Conservation (phyloP, 2,329 filamentous ascomycete genomes). For the Diaporthe helianthi region DNA sequence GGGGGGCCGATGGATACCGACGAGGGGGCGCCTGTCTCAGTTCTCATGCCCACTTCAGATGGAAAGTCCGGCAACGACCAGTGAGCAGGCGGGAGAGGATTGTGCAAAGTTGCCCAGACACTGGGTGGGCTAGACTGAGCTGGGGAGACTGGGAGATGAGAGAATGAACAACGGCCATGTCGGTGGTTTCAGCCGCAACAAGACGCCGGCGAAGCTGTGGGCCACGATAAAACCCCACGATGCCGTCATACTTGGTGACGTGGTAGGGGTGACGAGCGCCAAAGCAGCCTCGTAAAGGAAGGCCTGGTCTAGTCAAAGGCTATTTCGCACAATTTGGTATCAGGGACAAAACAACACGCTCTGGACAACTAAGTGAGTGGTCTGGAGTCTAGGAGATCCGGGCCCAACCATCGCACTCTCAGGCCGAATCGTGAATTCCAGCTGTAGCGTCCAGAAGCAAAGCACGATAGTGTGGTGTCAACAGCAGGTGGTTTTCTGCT, state of each 20-base stretch:
- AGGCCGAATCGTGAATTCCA: background rate
- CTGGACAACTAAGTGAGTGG: background rate
- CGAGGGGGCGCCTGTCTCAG: conserved; percentile 33
- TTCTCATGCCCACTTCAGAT: conserved; percentile 29
- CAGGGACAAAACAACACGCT: background rate
- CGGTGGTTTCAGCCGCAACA: conserved; percentile 11
- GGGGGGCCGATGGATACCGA: conserved; percentile 30
- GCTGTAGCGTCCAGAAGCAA: conserved; percentile 11
- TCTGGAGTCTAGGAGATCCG: background rate
- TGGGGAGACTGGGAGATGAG: background rate
- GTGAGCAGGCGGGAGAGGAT: conserved; percentile 18
- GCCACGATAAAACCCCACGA: conserved; percentile 12
- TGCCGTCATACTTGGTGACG: conserved; percentile 25
- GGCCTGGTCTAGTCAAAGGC: background rate
- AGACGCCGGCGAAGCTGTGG: conserved; percentile 11
- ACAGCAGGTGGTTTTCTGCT: background rate
- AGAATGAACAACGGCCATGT: conserved; percentile 22
- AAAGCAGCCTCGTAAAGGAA: background rate
- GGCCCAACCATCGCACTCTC: background rate
- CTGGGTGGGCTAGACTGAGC: conserved; percentile 8
- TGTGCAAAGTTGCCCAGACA: conserved; percentile 7
- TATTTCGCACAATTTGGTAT: conserved; percentile 23
- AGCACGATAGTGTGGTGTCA: background rate
- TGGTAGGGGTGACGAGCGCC: conserved; percentile 15
- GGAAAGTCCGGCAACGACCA: conserved; percentile 29